A percentile compares a stretch with the other conserved stretches of the same genome.
phyloP scores from a whole-genome alignment of 805 yeast species.

The Barnettozyma wickerhamii region DNA sequence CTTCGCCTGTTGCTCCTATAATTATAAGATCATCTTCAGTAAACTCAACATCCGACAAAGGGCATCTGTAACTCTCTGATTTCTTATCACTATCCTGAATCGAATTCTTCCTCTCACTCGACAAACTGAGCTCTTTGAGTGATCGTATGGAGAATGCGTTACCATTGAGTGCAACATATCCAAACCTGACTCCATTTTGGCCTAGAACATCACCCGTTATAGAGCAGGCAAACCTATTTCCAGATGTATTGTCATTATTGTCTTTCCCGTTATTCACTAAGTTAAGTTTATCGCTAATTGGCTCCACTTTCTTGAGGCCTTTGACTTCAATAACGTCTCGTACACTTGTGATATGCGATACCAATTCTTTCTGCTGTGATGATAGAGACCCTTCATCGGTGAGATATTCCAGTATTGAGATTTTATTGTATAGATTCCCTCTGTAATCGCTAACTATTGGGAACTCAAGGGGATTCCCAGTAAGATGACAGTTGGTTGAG shows the following conservation, averaged over 20 bases:
- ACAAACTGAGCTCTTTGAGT: constrained; percentile 8
- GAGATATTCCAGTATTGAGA: constrained; percentile 53
- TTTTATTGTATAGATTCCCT: constrained; percentile 66
- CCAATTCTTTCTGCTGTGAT: constrained; percentile 19
- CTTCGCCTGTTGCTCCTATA: constrained; percentile 27
- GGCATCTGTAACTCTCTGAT: constrained; percentile 29
- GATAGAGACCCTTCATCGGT: constrained; percentile 32
- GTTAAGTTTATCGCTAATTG: too few species aligned
- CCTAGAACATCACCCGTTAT: constrained; percentile 35
- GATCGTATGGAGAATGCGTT: constrained; percentile 28
- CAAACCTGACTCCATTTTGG: constrained; percentile 32
- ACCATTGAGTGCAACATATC: constrained; percentile 44
- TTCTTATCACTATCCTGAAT: constrained; percentile 11
- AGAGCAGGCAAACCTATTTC: constrained; percentile 33
- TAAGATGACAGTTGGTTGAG: constrained; percentile 42
- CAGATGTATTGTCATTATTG: not conserved
- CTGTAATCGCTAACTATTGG: constrained; percentile 65
- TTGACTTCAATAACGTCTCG: constrained; percentile 43
- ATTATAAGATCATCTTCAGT: constrained; percentile 32
- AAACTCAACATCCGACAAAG: constrained; percentile 34
- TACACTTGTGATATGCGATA: constrained; percentile 32
- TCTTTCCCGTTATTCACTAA: not conserved
- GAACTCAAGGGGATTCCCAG: constrained; percentile 36
- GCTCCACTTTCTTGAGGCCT: constrained; percentile 12
- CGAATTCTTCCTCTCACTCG: constrained; percentile 23